A percentile compares a stretch with the other conserved stretches of the same genome.
phyloP scores from a whole-genome alignment of 768 basidiomycete genomes.

The Psilocybe azurescens region DNA sequence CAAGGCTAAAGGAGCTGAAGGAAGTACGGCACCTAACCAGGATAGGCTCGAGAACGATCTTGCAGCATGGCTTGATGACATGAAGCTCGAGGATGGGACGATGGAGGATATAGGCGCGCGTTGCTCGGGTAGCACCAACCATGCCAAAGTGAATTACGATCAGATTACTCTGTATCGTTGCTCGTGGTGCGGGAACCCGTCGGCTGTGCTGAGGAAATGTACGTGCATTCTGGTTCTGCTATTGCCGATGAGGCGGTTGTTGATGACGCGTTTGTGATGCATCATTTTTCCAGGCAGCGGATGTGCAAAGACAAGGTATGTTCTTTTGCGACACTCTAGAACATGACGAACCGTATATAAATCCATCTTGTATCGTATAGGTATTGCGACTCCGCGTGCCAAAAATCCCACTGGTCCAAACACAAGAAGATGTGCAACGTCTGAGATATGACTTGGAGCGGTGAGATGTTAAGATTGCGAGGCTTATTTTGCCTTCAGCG shows the following conservation, averaged over 20 bases:
- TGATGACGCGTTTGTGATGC: background rate
- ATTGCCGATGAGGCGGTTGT: no score
- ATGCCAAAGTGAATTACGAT: slow-evolving; percentile 53
- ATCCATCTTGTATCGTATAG: background rate
- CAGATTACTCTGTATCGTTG: slow-evolving; percentile 61
- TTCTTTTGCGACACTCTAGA: background rate
- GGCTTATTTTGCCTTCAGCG: no score
- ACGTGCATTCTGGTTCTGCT: background rate
- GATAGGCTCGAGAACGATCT: slow-evolving; percentile 61
- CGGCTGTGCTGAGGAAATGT: slow-evolving; percentile 32
- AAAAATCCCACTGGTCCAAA: slow-evolving; percentile 28
- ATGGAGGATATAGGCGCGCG: slow-evolving; percentile 25
- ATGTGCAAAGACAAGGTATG: slow-evolving; percentile 28
- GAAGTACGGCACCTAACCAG: slow-evolving; percentile 29
- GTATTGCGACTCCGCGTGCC: slow-evolving; percentile 31
- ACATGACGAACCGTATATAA: background rate
- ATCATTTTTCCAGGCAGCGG: slow-evolving; percentile 24
- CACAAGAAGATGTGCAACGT: slow-evolving; percentile 29
- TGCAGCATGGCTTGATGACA: slow-evolving; percentile 58
- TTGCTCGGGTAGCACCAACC: slow-evolving; percentile 33
- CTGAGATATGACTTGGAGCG: no score
- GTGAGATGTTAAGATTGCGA: no score
- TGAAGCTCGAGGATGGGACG: slow-evolving; percentile 43
- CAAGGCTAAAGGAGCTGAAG: slow-evolving; percentile 24
- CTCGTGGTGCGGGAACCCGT: slow-evolving; percentile 70